Base-by-base conservation (phyloP, 2,329 filamentous ascomycete genomes). In the Diaporthe australafricana region DNA sequence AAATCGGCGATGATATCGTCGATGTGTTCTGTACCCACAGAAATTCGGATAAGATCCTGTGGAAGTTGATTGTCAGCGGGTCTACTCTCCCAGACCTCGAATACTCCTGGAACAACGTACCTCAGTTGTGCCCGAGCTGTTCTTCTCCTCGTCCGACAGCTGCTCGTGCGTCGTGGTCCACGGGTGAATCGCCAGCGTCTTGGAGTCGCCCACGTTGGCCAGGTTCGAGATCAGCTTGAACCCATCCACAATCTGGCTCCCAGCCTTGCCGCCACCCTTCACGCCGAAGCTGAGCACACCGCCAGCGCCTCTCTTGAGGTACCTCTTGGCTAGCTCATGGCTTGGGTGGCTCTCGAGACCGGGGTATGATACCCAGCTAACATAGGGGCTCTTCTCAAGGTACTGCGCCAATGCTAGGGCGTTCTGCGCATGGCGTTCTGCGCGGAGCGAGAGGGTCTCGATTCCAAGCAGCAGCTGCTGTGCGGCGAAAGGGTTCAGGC, bases 1-100 rank as follows among this genome's bases (percentile, higher is more conserved):
- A 98, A 98, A 83, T 98, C 96, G 77, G 91, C 93, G 79, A 98
- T 96, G 78, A 98, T 98, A 79, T 98, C 96, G 84, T 98, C 95
- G 80, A 98, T 97, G 82, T 98, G 95, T 85, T 98, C 96, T 0
- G 93, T 97, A 67, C 96, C 96, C 72, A 98, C 95, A 0, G 95
- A 98, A 79, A 98, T 96, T 74, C 96, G 93, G 82, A 98, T 98
- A 48, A 95, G 90, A 79, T 97, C 96, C 88, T 63, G 56, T 22
- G n/a, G 9, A 45, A 6, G 81, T 25, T 17, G 12, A 7, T 11
- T 52, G 71, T 72, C 17, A 70, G 67, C 27, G 35, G n/a, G 20
- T 7, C 8, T 9, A 17, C 3, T 27, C 30, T 3, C 22, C 16
- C 1, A 16, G 7, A 52, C 38, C 14, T 32, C 16, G 32, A 50